These are phyloP conservation scores for Chaetoceros tenuissimus DNA, from an alignment of 108 stramenopile genomes.

Conservation along the genomic window DNA sequence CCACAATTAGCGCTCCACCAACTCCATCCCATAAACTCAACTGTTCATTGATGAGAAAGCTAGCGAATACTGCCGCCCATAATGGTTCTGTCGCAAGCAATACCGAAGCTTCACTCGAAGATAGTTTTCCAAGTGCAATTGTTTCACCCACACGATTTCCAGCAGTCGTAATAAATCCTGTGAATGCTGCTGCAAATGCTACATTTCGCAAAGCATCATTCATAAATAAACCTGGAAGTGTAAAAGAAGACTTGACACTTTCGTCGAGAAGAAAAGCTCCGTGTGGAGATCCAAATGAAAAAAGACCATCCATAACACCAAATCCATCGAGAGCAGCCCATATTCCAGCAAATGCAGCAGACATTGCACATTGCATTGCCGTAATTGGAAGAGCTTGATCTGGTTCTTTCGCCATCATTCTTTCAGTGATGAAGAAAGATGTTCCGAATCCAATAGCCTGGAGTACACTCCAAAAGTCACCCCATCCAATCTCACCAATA, in stretches of 20 bases:
- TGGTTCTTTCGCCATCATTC: slow-evolving; percentile 45
- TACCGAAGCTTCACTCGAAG: slow-evolving; percentile 50
- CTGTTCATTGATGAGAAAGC: slow-evolving; percentile 24
- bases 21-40: slow-evolving; percentile 35
- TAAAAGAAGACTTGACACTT: slow-evolving; percentile 21
- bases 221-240: slow-evolving; percentile 31
- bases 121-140: slow-evolving; percentile 40
- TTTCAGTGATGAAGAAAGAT: slow-evolving; percentile 39
- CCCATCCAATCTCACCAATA: slow-evolving; percentile 18
- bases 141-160: slow-evolving; percentile 47
- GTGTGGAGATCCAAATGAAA: no score
- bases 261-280: no score
- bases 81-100: slow-evolving; percentile 63
- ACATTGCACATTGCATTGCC: slow-evolving; percentile 38
- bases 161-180: slow-evolving; percentile 52
- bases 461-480: slow-evolving; percentile 43
- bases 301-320: slow-evolving; percentile 20
- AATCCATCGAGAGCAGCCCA: slow-evolving; percentile 45
- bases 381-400: slow-evolving; percentile 53
- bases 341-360: slow-evolving; percentile 33
- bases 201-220: slow-evolving; percentile 28
- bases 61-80: slow-evolving; percentile 63
- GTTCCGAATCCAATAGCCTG: slow-evolving; percentile 62
- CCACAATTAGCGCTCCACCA: slow-evolving; percentile 42
- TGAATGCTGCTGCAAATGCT: slow-evolving; percentile 42